A percentile compares a stretch with the other conserved stretches of the same genome.
Evolutionary conservation across 2,329 filamentous ascomycete genomes (phyloP).

Genomic region (Aspergillus quadrilineatus): DNA sequence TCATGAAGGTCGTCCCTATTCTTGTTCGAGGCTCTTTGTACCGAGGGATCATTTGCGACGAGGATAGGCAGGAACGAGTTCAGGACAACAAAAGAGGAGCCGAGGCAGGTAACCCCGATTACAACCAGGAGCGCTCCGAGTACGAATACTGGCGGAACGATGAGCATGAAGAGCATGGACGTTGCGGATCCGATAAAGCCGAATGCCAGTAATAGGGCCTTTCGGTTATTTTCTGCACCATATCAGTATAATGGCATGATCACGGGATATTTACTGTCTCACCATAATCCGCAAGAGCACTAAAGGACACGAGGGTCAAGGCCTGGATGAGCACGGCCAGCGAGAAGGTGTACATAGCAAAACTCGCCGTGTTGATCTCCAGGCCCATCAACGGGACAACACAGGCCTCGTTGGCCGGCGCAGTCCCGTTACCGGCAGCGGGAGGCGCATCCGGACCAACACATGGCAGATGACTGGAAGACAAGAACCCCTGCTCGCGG

Average conservation of each 20-base stretch:
- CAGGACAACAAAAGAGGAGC: constrained; percentile 84
- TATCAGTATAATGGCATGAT: background rate
- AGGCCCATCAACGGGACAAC: constrained; percentile 34
- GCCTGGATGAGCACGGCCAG: constrained; percentile 83
- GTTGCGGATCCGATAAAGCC: constrained; percentile 73
- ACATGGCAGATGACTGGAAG: constrained; percentile 41
- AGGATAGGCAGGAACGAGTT: constrained; percentile 89
- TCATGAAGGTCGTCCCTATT: constrained; percentile 26
- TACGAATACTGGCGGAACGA: constrained; percentile 72
- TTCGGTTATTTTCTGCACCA: constrained; percentile 58
- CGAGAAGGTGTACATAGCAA: constrained; percentile 70
- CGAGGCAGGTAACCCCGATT: constrained; percentile 83
- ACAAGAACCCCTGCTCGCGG: constrained; percentile 81
- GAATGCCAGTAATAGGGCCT: constrained; percentile 76
- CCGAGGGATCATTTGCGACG: constrained; percentile 72
- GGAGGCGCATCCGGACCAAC: constrained; percentile 26
- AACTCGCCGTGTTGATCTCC: constrained; percentile 40
- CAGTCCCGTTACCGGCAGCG: constrained; percentile 16
- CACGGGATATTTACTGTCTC: constrained; percentile 27
- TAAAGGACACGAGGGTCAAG: constrained; percentile 73
- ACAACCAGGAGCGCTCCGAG: constrained; percentile 78
- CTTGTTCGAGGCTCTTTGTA: constrained; percentile 31
- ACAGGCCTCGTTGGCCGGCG: constrained; percentile 29
- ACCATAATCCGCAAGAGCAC: constrained; percentile 72
- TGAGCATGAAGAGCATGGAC: constrained; percentile 82